Conservation (phyloP, 331 rosid genomes). For the Malus hybrid region DNA sequence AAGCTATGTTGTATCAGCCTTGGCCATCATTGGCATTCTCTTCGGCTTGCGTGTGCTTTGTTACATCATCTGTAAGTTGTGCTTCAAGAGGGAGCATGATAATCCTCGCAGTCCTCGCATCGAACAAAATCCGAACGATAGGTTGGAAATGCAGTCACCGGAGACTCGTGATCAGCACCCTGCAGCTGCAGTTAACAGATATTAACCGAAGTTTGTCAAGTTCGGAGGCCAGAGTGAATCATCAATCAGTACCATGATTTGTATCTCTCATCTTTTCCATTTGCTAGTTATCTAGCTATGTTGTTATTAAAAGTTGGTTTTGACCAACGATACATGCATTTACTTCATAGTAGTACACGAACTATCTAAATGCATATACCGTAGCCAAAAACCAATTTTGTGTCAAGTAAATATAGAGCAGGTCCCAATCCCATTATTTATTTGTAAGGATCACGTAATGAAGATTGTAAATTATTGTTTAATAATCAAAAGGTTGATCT, state of each 20-base stretch:
- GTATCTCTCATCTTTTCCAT: neutral
- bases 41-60: conserved; percentile 26
- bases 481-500: no score
- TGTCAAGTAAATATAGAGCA: no score
- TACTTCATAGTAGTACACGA: no score
- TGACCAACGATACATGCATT: no score
- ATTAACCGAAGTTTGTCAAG: neutral
- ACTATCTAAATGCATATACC: no score
- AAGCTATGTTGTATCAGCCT: conserved; percentile 25
- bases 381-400: no score
- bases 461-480: no score
- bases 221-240: neutral
- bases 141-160: conserved; percentile 9
- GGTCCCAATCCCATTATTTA: no score
- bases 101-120: neutral
- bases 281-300: neutral
- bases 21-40: conserved; percentile 30
- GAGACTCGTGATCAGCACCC: neutral
- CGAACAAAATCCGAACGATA: neutral
- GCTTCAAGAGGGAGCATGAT: neutral
- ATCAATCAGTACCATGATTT: neutral
- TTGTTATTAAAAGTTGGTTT: no score
- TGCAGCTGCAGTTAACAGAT: neutral
- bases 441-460: no score
- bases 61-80: conserved; percentile 9